Evolutionary conservation across 1,284 basidiomycete genomes (phyloP).

Genomic region (Bondarzewia mesenterica): DNA sequence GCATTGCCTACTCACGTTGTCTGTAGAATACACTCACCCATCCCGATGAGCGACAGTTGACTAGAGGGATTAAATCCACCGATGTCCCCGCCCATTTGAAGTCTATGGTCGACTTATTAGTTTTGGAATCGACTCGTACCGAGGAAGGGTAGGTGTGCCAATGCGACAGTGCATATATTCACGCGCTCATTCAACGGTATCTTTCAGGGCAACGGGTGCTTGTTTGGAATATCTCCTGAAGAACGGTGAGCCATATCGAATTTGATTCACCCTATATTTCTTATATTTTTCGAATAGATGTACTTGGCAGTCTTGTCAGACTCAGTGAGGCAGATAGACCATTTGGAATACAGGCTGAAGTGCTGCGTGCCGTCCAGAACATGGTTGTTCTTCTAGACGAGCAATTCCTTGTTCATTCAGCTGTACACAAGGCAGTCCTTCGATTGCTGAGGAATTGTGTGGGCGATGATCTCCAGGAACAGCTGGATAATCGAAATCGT

Average conservation of each 20-base stretch:
- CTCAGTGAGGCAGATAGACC: slow-evolving; percentile 80
- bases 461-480: slow-evolving; percentile 84
- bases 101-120: slow-evolving; percentile 82
- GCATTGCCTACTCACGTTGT: slow-evolving; percentile 2
- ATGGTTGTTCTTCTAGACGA: slow-evolving; percentile 87
- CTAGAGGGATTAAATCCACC: slow-evolving; percentile 76
- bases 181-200: slow-evolving; percentile 1
- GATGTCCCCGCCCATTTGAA: slow-evolving; percentile 72
- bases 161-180: slow-evolving; percentile 2
- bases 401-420: slow-evolving; percentile 85
- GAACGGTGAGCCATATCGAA: slow-evolving; percentile 50
- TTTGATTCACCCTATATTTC: neutral
- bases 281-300: slow-evolving; percentile 38
- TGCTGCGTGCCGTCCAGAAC: slow-evolving; percentile 76
- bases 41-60: slow-evolving; percentile 77
- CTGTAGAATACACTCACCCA: slow-evolving; percentile 64
- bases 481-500: slow-evolving; percentile 60
- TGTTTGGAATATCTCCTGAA: slow-evolving; percentile 90
- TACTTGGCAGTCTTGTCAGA: slow-evolving; percentile 77
- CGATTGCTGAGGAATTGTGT: slow-evolving; percentile 82
- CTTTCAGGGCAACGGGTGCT: slow-evolving; percentile 66
- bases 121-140: slow-evolving; percentile 75
- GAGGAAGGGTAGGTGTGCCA: slow-evolving; percentile 70
- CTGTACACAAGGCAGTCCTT: slow-evolving; percentile 83
- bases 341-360: slow-evolving; percentile 79